phyloP scores from a whole-genome alignment of 495 filamentous ascomycete species.

The Penicillium bovifimosum region DNA sequence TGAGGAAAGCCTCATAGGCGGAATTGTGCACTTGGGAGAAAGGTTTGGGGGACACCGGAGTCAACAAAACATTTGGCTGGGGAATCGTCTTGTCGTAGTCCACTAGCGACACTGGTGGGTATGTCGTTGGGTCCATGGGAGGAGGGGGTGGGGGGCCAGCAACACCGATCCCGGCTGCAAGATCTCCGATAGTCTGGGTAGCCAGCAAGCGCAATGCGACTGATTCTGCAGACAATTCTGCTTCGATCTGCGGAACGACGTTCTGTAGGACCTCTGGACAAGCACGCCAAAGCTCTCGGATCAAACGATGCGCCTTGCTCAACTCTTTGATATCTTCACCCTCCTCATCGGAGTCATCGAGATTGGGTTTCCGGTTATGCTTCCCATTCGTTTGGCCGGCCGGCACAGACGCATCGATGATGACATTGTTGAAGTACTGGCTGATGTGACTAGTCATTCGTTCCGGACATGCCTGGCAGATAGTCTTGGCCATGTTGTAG shows the following conservation, averaged over 20 bases:
- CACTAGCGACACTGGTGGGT: conserved; percentile 66
- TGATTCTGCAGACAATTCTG: conserved; percentile 86
- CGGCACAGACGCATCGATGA: conserved; percentile 72
- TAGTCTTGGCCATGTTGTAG: conserved; percentile 91
- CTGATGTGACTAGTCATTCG: conserved; percentile 91
- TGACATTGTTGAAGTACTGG: conserved; percentile 95
- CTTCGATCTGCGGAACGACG: conserved; percentile 90
- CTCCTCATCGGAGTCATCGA: conserved; percentile 72
- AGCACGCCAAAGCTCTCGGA: conserved; percentile 91
- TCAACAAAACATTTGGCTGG: conserved; percentile 63
- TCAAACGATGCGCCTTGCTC: conserved; percentile 78
- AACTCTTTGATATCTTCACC: conserved; percentile 84
- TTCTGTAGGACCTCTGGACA: conserved; percentile 84
- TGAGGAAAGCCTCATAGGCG: conserved; percentile 75
- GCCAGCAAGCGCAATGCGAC: conserved; percentile 77
- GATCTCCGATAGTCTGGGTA: conserved; percentile 89
- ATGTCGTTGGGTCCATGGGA: conserved; percentile 69
- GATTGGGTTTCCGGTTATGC: conserved; percentile 43
- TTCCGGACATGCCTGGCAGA: conserved; percentile 85
- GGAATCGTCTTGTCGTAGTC: conserved; percentile 47
- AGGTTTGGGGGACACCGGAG: conserved; percentile 73
- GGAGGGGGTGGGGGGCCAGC: conserved; percentile 73
- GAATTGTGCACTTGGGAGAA: conserved; percentile 74
- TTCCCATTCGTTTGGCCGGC: conserved; percentile 39
- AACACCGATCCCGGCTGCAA: conserved; percentile 85